These are phyloP conservation scores for Primulina tabacum DNA, from an alignment of 257 asterid genomes.

Conservation along the genomic window DNA sequence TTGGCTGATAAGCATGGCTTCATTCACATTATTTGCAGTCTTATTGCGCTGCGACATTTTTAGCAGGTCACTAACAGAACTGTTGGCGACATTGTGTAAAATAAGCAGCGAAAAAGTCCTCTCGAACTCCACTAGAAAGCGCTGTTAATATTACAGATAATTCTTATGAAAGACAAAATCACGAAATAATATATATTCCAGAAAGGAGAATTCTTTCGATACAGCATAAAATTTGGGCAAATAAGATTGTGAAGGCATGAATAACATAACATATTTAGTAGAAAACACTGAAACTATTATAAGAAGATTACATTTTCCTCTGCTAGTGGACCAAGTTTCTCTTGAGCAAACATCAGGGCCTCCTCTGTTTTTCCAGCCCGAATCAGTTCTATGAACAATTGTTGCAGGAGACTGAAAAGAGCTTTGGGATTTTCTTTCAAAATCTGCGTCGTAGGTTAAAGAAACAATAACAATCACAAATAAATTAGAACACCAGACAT, in stretches of 20 bases:
- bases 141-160: constrained; percentile 40
- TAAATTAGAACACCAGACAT: background rate
- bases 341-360: constrained; percentile 87
- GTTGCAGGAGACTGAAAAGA: constrained; percentile 82
- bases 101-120: constrained; percentile 75
- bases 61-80: constrained; percentile 20
- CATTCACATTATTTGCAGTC: constrained; percentile 54
- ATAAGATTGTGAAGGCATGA: background rate
- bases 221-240: background rate
- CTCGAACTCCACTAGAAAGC: constrained; percentile 70
- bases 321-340: constrained; percentile 87
- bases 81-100: constrained; percentile 46
- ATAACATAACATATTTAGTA: constrained; percentile 4
- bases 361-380: constrained; percentile 64
- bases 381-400: constrained; percentile 73
- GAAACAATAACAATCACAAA: background rate
- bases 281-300: background rate
- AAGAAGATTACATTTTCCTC: constrained; percentile 64
- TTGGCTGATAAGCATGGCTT: constrained; percentile 58
- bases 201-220: background rate
- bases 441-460: constrained; percentile 51
- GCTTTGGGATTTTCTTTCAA: constrained; percentile 76
- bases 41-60: constrained; percentile 51
- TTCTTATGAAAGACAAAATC: no score
- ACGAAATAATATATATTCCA: no score